Evolutionary conservation across 345 rosid genomes (phyloP), one percentile per base, ranked within the genome.

Genomic region (Linum tenue): DNA sequence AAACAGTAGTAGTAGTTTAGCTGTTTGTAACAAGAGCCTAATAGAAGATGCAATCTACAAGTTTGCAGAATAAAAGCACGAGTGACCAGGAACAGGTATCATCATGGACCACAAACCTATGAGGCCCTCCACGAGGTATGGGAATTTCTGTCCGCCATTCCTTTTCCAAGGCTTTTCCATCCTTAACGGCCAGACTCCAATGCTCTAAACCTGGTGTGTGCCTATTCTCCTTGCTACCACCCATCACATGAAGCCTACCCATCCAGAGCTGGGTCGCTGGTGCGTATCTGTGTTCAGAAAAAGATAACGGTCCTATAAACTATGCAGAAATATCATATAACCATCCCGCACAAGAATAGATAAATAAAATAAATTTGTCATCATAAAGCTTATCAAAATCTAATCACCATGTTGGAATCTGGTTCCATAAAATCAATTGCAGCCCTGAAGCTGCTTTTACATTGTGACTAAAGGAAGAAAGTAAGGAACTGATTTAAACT

Each of bases 201-300:
- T 92, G 96, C 65, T 88, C 96, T 70, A 90, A 42, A 22, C 78
- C 95, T 42, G 97, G 97, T 59, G 95, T 90, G 77, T 86, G 80
- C 43, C 99, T 75, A 66, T 90, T 86, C 82, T 90, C 97, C 78
- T 84, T 84, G 81, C 97, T 92, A 59, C 98, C 98, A 75, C 95
- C 97, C 98, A 92, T 92, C 75, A 92, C 98, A 69, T 92, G 98
- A 70, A 92, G 96, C 76, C 98, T 85, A 44, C 98, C 98, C 82
- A 86, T 88, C 99, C 96, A 94, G 38, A 90, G 86, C 74, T 85
- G 91, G 73, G 97, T 94, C 69, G 96, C 97, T 17, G 99, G 99
- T 39, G 99, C 99, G 81, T 94, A 94, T 79, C 96, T 90, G 80
- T 48, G 53, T 48, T 48, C 11, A 48, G 14, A 48, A 48, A 48